Conservation (phyloP, 257 asterid genomes). For the Solanum commersonii region DNA sequence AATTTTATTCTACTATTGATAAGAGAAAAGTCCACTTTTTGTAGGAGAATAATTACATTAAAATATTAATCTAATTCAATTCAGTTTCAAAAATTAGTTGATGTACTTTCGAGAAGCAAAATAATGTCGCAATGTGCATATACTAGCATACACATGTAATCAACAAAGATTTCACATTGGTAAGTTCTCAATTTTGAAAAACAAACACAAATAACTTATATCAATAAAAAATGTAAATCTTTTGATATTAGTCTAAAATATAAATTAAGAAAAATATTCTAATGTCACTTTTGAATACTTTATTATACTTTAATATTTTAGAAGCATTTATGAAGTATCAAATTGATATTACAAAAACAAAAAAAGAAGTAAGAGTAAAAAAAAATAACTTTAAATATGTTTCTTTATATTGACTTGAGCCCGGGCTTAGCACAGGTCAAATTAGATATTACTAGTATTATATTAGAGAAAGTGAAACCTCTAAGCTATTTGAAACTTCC, state of each 20-base stretch:
- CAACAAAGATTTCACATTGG: neutral
- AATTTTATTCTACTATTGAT: neutral
- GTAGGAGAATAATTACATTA: too few species aligned
- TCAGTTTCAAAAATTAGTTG: too few species aligned
- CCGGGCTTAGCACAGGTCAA: neutral
- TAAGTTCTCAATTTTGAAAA: too few species aligned
- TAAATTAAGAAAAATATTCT: neutral
- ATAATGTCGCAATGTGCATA: neutral
- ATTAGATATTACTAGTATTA: too few species aligned
- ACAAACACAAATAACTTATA: too few species aligned
- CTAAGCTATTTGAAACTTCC: neutral
- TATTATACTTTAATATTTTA: neutral
- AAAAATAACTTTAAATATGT: too few species aligned
- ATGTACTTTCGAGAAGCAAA: too few species aligned
- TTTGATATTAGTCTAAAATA: neutral
- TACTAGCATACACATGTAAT: neutral
- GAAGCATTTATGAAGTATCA: neutral
- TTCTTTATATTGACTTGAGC: neutral
- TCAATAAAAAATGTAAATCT: too few species aligned
- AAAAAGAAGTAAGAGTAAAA: too few species aligned
- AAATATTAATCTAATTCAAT: too few species aligned
- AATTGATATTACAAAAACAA: neutral
- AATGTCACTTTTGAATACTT: neutral
- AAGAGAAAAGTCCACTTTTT: neutral
- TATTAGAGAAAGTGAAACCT: neutral